These are phyloP conservation scores for Heterobasidion parviporum DNA, from an alignment of 1,284 basidiomycete species.

Conservation along the genomic window DNA sequence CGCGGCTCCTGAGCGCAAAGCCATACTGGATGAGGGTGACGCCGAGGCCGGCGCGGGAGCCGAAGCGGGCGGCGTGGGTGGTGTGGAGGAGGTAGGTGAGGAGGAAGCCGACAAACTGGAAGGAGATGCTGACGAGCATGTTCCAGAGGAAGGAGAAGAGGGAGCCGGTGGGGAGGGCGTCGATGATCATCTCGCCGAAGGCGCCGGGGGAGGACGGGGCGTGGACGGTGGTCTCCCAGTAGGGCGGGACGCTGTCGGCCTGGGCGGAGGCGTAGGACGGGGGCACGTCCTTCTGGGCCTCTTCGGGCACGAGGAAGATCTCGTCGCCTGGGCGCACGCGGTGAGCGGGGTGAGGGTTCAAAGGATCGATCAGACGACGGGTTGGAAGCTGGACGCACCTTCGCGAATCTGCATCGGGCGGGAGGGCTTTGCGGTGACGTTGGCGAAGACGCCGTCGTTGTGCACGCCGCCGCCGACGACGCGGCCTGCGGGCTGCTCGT, in stretches of 20 bases:
- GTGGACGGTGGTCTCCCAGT: conserved; percentile 97
- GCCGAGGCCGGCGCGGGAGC: conserved; percentile 90
- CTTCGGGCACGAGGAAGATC: conserved; percentile 69
- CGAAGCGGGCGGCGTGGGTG: conserved; percentile 92
- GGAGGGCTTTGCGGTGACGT: conserved; percentile 88
- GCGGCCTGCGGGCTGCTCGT: conserved; percentile 35
- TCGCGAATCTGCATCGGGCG: conserved; percentile 50
- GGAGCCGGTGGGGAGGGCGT: conserved; percentile 69
- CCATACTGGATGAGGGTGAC: conserved; percentile 95
- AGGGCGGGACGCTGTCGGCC: conserved; percentile 91
- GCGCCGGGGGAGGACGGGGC: conserved; percentile 49
- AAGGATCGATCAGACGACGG: neutral
- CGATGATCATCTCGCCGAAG: conserved; percentile 67
- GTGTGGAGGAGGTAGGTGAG: conserved; percentile 92
- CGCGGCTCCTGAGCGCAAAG: conserved; percentile 63
- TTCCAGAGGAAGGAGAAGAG: conserved; percentile 90
- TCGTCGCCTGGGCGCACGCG: conserved; percentile 49
- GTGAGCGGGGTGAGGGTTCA: neutral
- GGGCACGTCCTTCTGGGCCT: conserved; percentile 73
- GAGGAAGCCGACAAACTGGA: conserved; percentile 97
- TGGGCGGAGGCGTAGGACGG: conserved; percentile 89
- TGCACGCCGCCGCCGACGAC: conserved; percentile 69
- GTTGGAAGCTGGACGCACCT: conserved; percentile 31
- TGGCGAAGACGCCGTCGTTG: conserved; percentile 95
- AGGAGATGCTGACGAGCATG: conserved; percentile 87